Evolutionary conservation across 208 protist species (phyloP).

Genomic region (Leishmania tarentolae): DNA sequence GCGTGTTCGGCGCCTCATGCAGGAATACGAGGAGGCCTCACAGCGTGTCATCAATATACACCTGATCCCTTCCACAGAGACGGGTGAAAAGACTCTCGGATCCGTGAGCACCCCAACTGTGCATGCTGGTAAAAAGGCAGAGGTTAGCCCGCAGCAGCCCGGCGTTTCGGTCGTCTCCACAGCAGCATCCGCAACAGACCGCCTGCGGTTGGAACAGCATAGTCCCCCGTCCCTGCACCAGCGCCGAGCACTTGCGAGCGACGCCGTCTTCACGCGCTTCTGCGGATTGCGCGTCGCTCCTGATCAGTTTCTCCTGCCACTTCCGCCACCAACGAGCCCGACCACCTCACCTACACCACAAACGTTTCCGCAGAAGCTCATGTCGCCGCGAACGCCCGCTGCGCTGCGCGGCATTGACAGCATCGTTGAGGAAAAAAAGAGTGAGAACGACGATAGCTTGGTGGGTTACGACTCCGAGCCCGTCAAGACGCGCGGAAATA

Average conservation of each 20-base stretch:
- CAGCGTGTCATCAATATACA: constrained; percentile 31
- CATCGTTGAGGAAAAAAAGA: not conserved
- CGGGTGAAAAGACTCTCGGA: constrained; percentile 2
- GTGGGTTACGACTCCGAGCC: not conserved
- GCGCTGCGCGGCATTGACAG: not conserved
- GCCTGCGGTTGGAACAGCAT: constrained; percentile 9
- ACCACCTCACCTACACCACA: not conserved
- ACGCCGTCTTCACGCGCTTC: constrained; percentile 26
- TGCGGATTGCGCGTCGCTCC: constrained; percentile 25
- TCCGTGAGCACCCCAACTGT: not conserved
- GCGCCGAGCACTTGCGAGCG: constrained; percentile 25
- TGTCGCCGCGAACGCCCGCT: not conserved
- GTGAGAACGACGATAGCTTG: not conserved
- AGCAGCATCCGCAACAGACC: constrained; percentile 10
- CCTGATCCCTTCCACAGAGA: constrained; percentile 10
- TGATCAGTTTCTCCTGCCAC: constrained; percentile 25
- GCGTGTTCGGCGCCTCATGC: constrained; percentile 31
- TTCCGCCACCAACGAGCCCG: not conserved
- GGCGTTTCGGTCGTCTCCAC: not conserved
- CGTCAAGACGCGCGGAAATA: not conserved
- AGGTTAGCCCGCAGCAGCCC: not conserved
- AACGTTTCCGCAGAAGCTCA: not conserved
- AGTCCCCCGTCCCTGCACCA: constrained; percentile 25
- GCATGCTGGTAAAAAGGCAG: not conserved
- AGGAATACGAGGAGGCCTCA: constrained; percentile 35